Evolutionary conservation across 257 asterid genomes (phyloP).

Genomic region (Solanum dulcamara): DNA sequence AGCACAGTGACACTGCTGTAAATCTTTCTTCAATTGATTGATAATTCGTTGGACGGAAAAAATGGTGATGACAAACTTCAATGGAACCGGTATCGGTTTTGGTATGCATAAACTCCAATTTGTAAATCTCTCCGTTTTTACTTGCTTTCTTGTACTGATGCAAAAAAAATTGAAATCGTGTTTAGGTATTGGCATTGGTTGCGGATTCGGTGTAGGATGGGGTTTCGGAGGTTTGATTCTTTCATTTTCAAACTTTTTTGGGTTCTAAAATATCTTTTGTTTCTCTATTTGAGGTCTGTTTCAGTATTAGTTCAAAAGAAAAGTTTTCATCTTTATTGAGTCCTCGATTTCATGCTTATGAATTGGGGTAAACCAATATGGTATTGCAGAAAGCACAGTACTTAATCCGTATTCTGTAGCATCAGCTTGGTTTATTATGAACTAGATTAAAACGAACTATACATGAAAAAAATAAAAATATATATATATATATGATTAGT

Average conservation of each 20-base stretch:
- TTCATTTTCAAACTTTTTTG: background rate
- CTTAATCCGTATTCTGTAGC: background rate
- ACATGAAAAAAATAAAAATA: background rate
- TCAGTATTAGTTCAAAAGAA: background rate
- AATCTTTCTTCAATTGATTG: background rate
- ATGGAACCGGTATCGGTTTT: constrained; percentile 69
- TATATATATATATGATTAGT: background rate
- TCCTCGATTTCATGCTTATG: background rate
- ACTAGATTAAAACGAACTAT: background rate
- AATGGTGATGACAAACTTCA: constrained; percentile 58
- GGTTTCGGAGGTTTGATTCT: constrained; percentile 70
- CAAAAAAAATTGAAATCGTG: background rate
- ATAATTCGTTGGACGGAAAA: background rate
- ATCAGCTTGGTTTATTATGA: background rate
- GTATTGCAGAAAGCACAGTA: background rate
- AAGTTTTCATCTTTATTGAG: background rate
- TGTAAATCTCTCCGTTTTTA: background rate
- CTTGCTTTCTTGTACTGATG: background rate
- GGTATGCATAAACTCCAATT: constrained; percentile 33
- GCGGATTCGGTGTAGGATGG: constrained; percentile 89
- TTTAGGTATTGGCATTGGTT: constrained; percentile 76
- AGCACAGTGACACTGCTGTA: background rate
- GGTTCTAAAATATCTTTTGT: background rate
- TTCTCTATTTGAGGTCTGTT: background rate
- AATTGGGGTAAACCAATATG: background rate